Evolutionary conservation across 306 rosid species (phyloP).

Genomic region (Glycyrrhiza uralensis): DNA sequence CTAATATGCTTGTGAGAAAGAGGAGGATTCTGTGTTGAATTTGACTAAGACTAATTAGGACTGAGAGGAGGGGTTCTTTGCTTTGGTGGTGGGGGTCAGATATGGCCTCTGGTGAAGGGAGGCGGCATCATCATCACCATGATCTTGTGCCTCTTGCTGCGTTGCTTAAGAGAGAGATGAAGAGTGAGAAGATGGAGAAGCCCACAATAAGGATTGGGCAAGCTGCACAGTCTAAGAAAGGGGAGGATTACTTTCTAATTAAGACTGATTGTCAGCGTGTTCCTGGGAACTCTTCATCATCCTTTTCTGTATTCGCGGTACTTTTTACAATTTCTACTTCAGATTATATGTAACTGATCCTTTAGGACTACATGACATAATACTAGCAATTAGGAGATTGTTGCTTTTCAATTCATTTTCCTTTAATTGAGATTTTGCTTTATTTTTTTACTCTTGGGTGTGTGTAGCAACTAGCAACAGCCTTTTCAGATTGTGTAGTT

Average conservation of each 20-base stretch:
- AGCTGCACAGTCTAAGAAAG: conserved; percentile 91
- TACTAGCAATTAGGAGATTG: neutral
- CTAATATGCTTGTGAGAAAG: conserved; percentile 35
- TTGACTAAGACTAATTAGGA: conserved; percentile 28
- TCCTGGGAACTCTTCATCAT: conserved; percentile 69
- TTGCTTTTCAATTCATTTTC: conserved; percentile 8
- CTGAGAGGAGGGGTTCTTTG: conserved; percentile 25
- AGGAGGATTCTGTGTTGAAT: conserved; percentile 18
- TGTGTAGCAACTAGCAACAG: neutral
- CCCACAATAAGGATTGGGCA: conserved; percentile 75
- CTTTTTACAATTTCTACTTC: conserved; percentile 1
- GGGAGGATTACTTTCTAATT: conserved; percentile 80
- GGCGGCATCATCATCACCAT: conserved; percentile 49
- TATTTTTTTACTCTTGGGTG: neutral
- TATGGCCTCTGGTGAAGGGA: conserved; percentile 76
- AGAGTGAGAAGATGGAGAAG: conserved; percentile 89
- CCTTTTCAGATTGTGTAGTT: conserved; percentile 8
- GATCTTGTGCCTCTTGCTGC: conserved; percentile 93
- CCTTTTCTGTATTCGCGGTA: conserved; percentile 92
- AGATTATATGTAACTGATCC: neutral
- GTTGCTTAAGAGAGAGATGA: conserved; percentile 78
- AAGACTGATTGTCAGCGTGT: conserved; percentile 84
- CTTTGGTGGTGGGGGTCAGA: conserved; percentile 32
- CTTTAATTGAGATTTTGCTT: neutral
- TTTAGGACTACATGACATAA: neutral